Percentiles rank a stretch among this genome's conserved stretches.
Conservation (phyloP, 2,329 filamentous ascomycete species). For the Shiraia bambusicola region DNA sequence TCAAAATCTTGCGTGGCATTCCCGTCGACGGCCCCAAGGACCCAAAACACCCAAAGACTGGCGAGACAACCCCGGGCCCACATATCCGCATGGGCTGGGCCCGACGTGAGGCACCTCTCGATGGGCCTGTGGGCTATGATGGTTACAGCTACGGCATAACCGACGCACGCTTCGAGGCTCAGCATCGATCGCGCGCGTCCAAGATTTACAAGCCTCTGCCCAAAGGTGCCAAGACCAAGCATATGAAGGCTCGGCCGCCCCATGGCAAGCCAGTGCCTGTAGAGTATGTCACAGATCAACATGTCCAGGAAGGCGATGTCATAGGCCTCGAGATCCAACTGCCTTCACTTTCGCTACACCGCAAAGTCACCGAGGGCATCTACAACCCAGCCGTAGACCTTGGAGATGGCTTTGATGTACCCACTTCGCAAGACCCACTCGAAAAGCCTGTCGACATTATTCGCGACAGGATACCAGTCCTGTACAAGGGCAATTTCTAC, state of each 20-base stretch:
- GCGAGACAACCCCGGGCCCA: constrained; percentile 54
- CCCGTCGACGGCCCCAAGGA: constrained; percentile 49
- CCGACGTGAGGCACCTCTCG: constrained; percentile 75
- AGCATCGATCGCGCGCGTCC: constrained; percentile 90
- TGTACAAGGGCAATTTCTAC: constrained; percentile 90
- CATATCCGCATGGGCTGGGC: constrained; percentile 83
- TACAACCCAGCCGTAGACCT: constrained; percentile 85
- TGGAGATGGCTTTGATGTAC: constrained; percentile 58
- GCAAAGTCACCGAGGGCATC: constrained; percentile 81
- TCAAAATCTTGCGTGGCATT: constrained; percentile 80
- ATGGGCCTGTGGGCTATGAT: constrained; percentile 83
- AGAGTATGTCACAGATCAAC: constrained; percentile 63
- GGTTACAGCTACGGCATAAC: constrained; percentile 93
- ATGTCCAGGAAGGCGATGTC: constrained; percentile 86
- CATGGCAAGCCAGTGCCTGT: constrained; percentile 40
- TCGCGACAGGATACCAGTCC: constrained; percentile 90
- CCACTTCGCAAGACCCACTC: constrained; percentile 31
- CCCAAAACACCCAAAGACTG: constrained; percentile 35
- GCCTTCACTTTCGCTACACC: constrained; percentile 80
- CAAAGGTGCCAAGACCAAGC: constrained; percentile 42
- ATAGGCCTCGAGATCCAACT: constrained; percentile 91
- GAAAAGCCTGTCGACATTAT: constrained; percentile 76
- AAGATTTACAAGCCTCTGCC: constrained; percentile 64
- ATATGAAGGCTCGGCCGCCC: constrained; percentile 43
- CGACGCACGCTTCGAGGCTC: constrained; percentile 85